These are phyloP conservation scores for Fusarium odoratissimum DNA, from an alignment of 2,329 filamentous ascomycete species.

Conservation along the genomic window DNA sequence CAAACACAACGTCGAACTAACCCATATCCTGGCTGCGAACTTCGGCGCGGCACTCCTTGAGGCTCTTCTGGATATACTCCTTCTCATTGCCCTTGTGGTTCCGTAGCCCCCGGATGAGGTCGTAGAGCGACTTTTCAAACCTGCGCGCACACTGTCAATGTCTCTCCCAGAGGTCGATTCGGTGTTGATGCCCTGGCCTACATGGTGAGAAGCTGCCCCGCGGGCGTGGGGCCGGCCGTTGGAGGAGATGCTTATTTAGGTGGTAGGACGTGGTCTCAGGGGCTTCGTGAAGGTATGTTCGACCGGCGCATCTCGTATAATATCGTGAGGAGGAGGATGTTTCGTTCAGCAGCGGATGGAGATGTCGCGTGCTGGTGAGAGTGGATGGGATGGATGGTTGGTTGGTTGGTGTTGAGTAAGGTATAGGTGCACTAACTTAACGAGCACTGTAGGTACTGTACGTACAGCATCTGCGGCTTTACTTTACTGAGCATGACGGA, in stretches of 20 bases:
- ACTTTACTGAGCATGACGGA: slow-evolving; percentile 41
- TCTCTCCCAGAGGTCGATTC: neutral
- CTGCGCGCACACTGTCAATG: slow-evolving; percentile 60
- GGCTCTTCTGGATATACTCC: slow-evolving; percentile 91
- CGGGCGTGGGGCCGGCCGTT: slow-evolving; percentile 44
- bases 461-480: slow-evolving; percentile 22
- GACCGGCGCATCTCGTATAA: slow-evolving; percentile 41
- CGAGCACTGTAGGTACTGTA: neutral
- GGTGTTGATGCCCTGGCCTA: slow-evolving; percentile 24
- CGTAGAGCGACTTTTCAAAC: slow-evolving; percentile 99
- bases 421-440: neutral
- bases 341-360: slow-evolving; percentile 5
- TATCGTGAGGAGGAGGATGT: slow-evolving; percentile 3
- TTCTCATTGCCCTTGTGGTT: slow-evolving; percentile 96
- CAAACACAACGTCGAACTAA: slow-evolving; percentile 55
- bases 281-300: slow-evolving; percentile 24
- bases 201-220: slow-evolving; percentile 47
- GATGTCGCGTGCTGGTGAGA: slow-evolving; percentile 29
- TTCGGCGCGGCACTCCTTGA: slow-evolving; percentile 95
- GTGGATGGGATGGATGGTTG: slow-evolving; percentile 2
- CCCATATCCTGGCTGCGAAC: slow-evolving; percentile 94
- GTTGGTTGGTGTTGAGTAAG: slow-evolving; percentile 16
- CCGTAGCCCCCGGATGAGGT: slow-evolving; percentile 95
- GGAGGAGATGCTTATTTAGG: slow-evolving; percentile 30
- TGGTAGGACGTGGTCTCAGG: slow-evolving; percentile 32